These are phyloP conservation scores for Linum tenue DNA, from an alignment of 345 rosid species.

Conservation along the genomic window DNA sequence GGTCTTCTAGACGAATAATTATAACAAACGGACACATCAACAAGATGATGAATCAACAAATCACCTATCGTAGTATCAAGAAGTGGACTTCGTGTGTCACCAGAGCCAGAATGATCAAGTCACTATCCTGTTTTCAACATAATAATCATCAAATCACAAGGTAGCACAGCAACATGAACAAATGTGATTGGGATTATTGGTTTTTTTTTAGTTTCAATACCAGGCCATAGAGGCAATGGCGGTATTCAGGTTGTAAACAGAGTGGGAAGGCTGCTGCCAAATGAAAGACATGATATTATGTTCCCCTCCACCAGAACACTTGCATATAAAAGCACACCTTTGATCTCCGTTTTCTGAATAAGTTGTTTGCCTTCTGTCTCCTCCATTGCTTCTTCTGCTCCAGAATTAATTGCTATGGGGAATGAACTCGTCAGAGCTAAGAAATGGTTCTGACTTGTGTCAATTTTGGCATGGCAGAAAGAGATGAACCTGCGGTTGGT, in stretches of 20 bases:
- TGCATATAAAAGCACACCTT: constrained; percentile 25
- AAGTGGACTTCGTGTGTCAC: constrained; percentile 28
- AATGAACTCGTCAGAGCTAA: too few relatives aligned
- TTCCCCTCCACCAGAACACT: constrained; percentile 32
- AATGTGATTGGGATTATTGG: not conserved
- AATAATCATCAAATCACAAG: not conserved
- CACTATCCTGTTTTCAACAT: constrained; percentile 17
- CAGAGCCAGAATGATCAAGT: constrained; percentile 23
- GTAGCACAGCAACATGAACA: not conserved
- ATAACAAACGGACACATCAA: not conserved
- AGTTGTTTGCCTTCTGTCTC: too few relatives aligned
- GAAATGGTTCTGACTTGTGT: too few relatives aligned
- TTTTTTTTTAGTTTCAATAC: too few relatives aligned
- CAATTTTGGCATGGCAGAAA: too few relatives aligned
- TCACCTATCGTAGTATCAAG: constrained; percentile 24
- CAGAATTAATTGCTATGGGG: too few relatives aligned
- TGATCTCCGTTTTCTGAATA: too few relatives aligned
- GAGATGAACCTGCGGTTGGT: too few relatives aligned
- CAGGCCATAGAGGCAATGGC: constrained; percentile 27
- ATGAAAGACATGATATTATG: constrained; percentile 25
- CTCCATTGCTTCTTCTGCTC: too few relatives aligned
- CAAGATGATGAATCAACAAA: not conserved
- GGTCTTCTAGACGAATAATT: not conserved
- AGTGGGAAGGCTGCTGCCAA: constrained; percentile 11
- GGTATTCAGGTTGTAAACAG: constrained; percentile 16